Evolutionary conservation across 78 protist species (phyloP).

Genomic region (Planoprotostelium fungivorum): DNA sequence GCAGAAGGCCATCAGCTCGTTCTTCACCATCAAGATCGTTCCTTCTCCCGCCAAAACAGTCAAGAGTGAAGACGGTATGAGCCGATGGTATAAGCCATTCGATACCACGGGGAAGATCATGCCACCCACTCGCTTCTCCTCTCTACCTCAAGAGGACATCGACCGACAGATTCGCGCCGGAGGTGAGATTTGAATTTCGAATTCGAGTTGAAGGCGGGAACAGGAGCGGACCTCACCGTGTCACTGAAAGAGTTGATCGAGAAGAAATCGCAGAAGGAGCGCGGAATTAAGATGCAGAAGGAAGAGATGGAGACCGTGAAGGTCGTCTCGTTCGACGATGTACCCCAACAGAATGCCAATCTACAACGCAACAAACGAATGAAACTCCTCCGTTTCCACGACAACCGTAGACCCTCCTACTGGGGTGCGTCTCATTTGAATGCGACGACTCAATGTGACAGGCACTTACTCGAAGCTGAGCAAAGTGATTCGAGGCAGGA

Average conservation of each 20-base stretch:
- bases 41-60: background rate
- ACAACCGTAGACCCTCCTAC: background rate
- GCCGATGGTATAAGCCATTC: background rate
- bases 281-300: background rate
- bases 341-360: background rate
- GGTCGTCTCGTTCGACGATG: background rate
- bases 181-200: background rate
- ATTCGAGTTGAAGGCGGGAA: background rate
- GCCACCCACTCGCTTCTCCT: background rate
- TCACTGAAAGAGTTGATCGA: background rate
- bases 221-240: background rate
- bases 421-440: background rate
- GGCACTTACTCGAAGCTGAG: background rate
- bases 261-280: background rate
- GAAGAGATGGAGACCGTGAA: background rate
- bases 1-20: background rate
- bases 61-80: background rate
- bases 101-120: background rate
- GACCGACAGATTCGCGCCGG: background rate
- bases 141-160: background rate
- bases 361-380: too few relatives aligned
- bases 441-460: background rate
- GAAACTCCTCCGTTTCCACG: background rate
- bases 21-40: background rate
- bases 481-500: background rate